Percentiles rank a stretch among this genome's conserved stretches.
These are phyloP conservation scores for Phascolomyces articulosus DNA, from an alignment of 371 early-diverging fungal species.

Conservation along the genomic window DNA sequence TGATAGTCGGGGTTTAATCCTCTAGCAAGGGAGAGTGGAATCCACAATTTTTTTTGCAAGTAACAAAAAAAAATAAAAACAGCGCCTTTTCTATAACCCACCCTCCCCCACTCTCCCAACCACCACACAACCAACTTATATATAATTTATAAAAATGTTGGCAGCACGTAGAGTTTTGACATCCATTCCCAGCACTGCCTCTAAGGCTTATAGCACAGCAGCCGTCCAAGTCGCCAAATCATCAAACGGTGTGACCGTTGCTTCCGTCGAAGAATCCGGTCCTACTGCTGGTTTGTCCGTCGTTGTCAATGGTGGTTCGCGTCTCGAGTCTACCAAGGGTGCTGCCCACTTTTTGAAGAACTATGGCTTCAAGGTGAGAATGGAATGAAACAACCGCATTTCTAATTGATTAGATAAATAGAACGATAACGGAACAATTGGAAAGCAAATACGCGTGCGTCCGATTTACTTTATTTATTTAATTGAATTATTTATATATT, in stretches of 20 bases:
- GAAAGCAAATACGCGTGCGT: too few relatives aligned
- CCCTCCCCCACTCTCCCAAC: slow-evolving; percentile 14
- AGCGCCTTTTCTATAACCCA: slow-evolving; percentile 4
- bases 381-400: neutral
- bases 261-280: slow-evolving; percentile 62
- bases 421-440: too few relatives aligned
- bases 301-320: slow-evolving; percentile 89
- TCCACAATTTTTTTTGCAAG: slow-evolving; percentile 9
- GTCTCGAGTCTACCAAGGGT: slow-evolving; percentile 83
- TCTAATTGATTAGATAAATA: too few relatives aligned
- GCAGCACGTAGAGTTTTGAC: slow-evolving; percentile 67
- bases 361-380: slow-evolving; percentile 86
- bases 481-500: neutral
- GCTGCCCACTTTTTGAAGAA: slow-evolving; percentile 91
- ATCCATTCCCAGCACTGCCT: slow-evolving; percentile 52
- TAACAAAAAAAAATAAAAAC: slow-evolving; percentile 11
- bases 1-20: neutral
- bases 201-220: slow-evolving; percentile 64
- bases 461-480: neutral
- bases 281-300: slow-evolving; percentile 85
- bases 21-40: neutral
- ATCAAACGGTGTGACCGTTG: slow-evolving; percentile 64
- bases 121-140: too few relatives aligned
- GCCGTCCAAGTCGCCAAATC: slow-evolving; percentile 45
- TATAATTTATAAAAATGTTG: slow-evolving; percentile 57